A percentile compares a stretch with the other conserved stretches of the same genome.
phyloP scores from a whole-genome alignment of 495 filamentous ascomycete species.

The Penicillium lividum region DNA sequence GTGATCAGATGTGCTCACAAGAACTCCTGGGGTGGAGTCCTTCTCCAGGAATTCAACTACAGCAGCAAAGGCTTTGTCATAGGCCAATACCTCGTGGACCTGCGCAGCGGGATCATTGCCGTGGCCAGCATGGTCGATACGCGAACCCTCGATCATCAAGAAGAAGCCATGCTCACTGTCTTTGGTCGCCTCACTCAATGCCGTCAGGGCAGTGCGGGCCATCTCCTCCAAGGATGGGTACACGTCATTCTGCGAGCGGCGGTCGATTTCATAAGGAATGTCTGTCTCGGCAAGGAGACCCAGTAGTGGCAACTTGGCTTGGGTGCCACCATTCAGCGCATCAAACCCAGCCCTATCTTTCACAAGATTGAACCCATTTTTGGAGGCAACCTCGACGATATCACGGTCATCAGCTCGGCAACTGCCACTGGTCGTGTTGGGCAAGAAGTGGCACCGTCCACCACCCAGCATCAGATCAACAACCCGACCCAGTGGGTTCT shows the following conservation, averaged over 20 bases:
- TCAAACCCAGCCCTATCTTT: slow-evolving; percentile 76
- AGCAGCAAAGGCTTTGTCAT: slow-evolving; percentile 79
- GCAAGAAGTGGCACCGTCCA: slow-evolving; percentile 89
- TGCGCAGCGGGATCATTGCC: slow-evolving; percentile 94
- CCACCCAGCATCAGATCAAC: slow-evolving; percentile 93
- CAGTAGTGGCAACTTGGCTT: slow-evolving; percentile 76
- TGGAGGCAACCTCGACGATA: slow-evolving; percentile 63
- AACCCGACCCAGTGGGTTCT: slow-evolving; percentile 78
- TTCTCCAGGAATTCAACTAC: slow-evolving; percentile 83
- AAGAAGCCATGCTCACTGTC: slow-evolving; percentile 93
- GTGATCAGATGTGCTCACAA: slow-evolving; percentile 90
- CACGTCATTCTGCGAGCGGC: slow-evolving; percentile 68
- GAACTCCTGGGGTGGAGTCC: slow-evolving; percentile 68
- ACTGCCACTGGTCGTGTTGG: slow-evolving; percentile 71
- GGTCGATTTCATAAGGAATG: slow-evolving; percentile 91
- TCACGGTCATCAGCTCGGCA: slow-evolving; percentile 77
- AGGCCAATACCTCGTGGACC: slow-evolving; percentile 90
- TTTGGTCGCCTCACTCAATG: slow-evolving; percentile 78
- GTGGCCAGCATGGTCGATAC: slow-evolving; percentile 96
- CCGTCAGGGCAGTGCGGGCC: slow-evolving; percentile 76
- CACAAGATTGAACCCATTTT: slow-evolving; percentile 80
- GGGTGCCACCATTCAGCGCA: slow-evolving; percentile 64
- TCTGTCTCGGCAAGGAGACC: slow-evolving; percentile 83
- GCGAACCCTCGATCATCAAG: slow-evolving; percentile 94
- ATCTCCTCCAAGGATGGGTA: slow-evolving; percentile 94